phyloP scores from a whole-genome alignment of 2,329 filamentous ascomycete genomes.

The Iodosphaeria phyllophila region DNA sequence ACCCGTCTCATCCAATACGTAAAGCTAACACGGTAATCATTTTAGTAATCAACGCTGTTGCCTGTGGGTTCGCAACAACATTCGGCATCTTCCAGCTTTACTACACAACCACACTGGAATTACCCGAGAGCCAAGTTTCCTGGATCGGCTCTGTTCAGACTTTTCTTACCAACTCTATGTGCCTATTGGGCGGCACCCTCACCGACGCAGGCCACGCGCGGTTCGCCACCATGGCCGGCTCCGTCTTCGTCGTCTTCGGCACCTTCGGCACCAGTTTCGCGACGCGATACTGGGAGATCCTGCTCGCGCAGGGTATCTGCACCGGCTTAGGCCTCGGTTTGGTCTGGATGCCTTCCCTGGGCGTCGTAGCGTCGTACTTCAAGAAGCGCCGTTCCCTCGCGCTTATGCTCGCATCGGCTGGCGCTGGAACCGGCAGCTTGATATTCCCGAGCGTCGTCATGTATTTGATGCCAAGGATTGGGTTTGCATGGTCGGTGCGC shows the following conservation, averaged over 20 bases:
- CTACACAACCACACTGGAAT: slow-evolving; percentile 16
- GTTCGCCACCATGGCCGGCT: slow-evolving; percentile 11
- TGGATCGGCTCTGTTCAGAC: slow-evolving; percentile 24
- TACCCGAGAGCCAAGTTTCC: slow-evolving; percentile 16
- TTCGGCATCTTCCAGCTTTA: slow-evolving; percentile 30
- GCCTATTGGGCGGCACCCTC: slow-evolving; percentile 12
- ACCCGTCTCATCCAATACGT: no score
- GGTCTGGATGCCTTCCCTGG: slow-evolving; percentile 31
- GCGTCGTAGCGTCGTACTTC: slow-evolving; percentile 40
- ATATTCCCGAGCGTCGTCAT: slow-evolving; percentile 40
- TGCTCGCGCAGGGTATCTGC: slow-evolving; percentile 27
- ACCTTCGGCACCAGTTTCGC: slow-evolving; percentile 18
- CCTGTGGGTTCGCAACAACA: slow-evolving; percentile 29
- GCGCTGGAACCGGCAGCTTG: slow-evolving; percentile 41
- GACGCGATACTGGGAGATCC: slow-evolving; percentile 19
- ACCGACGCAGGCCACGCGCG: slow-evolving; percentile 16
- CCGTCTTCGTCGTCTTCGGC: slow-evolving; percentile 19
- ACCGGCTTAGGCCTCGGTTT: slow-evolving; percentile 28
- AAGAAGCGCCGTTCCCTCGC: slow-evolving; percentile 34
- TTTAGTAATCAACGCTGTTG: slow-evolving; percentile 25
- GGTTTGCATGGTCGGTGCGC: slow-evolving; percentile 47
- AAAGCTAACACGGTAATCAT: background rate
- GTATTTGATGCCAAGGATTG: slow-evolving; percentile 38
- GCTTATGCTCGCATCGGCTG: slow-evolving; percentile 37
- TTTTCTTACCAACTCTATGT: slow-evolving; percentile 15